Conservation (phyloP, 2,329 filamentous ascomycete genomes). For the Fusarium sp. region DNA sequence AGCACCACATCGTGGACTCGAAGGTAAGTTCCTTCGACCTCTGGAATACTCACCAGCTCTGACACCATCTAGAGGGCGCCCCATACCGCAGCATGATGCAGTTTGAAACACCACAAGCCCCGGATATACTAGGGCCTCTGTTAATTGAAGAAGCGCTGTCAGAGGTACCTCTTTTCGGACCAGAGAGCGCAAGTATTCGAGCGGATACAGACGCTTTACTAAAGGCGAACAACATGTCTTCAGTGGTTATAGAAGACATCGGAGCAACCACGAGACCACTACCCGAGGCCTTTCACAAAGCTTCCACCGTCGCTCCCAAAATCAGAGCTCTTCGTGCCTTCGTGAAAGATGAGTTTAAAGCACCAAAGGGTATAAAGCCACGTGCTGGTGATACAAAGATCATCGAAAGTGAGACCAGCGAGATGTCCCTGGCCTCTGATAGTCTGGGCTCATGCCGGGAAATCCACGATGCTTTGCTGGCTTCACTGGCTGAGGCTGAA, state of each 20-base stretch:
- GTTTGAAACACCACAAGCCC: slow-evolving; percentile 68
- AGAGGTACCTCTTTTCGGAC: slow-evolving; percentile 69
- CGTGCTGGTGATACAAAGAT: slow-evolving; percentile 45
- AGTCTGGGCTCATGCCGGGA: slow-evolving; percentile 65
- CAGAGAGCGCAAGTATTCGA: slow-evolving; percentile 60
- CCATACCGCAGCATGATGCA: slow-evolving; percentile 69
- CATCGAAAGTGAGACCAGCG: slow-evolving; percentile 52
- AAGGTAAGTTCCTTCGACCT: slow-evolving; percentile 56
- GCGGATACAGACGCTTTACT: slow-evolving; percentile 59
- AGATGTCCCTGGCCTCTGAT: slow-evolving; percentile 56
- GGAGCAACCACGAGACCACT: slow-evolving; percentile 54
- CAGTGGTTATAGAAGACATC: slow-evolving; percentile 55
- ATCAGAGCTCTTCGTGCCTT: slow-evolving; percentile 61
- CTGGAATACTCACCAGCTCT: slow-evolving; percentile 19
- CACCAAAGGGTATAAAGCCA: slow-evolving; percentile 45
- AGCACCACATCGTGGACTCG: slow-evolving; percentile 68
- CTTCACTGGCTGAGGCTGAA: slow-evolving; percentile 59
- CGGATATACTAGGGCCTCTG: slow-evolving; percentile 67
- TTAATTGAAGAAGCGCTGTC: slow-evolving; percentile 67
- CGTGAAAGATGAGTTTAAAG: slow-evolving; percentile 50
- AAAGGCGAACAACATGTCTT: slow-evolving; percentile 52
- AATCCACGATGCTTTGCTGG: slow-evolving; percentile 68
- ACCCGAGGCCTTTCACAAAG: slow-evolving; percentile 58
- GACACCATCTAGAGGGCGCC: slow-evolving; percentile 58
- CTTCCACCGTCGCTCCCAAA: slow-evolving; percentile 63